Evolutionary conservation across 768 basidiomycete species (phyloP).

Genomic region (Trametes elegans): DNA sequence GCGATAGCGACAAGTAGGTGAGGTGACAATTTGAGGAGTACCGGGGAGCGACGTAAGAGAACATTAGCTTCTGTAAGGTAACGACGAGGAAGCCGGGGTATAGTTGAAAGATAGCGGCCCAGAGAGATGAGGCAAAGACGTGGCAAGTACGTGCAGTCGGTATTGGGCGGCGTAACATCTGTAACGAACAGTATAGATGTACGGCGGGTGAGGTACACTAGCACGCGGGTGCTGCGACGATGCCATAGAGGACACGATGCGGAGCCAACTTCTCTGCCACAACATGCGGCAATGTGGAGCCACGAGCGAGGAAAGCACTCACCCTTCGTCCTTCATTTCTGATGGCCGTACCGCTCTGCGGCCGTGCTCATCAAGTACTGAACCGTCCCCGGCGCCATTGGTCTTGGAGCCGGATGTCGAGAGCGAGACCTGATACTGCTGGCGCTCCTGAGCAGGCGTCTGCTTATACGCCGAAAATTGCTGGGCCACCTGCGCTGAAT

Average conservation of each 20-base stretch:
- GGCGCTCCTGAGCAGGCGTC: conserved; percentile 25
- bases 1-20: conserved; percentile 19
- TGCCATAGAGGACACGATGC: conserved; percentile 2
- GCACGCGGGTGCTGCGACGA: conserved; percentile 6
- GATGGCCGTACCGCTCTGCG: conserved; percentile 57
- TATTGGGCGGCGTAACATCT: conserved; percentile 11
- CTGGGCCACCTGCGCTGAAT: conserved; percentile 25
- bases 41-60: conserved; percentile 16
- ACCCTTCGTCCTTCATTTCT: conserved; percentile 98
- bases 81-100: conserved; percentile 3
- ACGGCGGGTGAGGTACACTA: conserved; percentile 8
- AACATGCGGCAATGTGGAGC: background rate
- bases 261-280: background rate
- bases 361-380: conserved; percentile 47
- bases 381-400: conserved; percentile 33
- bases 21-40: conserved; percentile 19
- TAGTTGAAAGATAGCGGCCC: conserved; percentile 6
- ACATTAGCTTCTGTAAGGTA: conserved; percentile 25
- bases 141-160: conserved; percentile 6
- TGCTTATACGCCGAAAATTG: conserved; percentile 28
- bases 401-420: conserved; percentile 20
- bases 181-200: conserved; percentile 6
- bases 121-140: conserved; percentile 3
- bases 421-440: conserved; percentile 11
- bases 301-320: conserved; percentile 37